These are phyloP conservation scores for Monilinia fructicola DNA, from an alignment of 2,329 filamentous ascomycete species.

Conservation along the genomic window DNA sequence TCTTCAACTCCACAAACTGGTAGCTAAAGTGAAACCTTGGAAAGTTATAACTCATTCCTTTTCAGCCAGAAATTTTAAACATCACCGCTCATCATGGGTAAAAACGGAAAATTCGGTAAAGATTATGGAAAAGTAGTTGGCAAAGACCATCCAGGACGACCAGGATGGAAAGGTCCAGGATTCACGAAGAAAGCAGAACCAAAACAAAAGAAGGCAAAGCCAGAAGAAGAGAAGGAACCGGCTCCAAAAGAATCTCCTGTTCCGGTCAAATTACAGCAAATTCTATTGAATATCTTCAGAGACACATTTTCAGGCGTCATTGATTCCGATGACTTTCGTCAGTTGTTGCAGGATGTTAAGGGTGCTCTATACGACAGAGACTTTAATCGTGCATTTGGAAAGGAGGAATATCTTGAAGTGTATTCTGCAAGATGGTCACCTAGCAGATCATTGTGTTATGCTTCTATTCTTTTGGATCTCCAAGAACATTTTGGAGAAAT, in stretches of 20 bases:
- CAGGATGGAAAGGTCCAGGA: slow-evolving; percentile 37
- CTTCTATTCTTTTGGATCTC: slow-evolving; percentile 45
- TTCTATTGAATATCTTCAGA: slow-evolving; percentile 71
- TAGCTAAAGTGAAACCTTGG: not conserved
- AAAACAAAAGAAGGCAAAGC: slow-evolving; percentile 22
- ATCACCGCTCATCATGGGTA: slow-evolving; percentile 31
- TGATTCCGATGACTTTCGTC: slow-evolving; percentile 48
- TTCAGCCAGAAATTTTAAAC: not conserved
- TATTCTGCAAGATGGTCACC: slow-evolving; percentile 94
- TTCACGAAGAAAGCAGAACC: slow-evolving; percentile 32
- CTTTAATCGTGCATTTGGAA: slow-evolving; percentile 76
- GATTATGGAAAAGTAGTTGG: slow-evolving; percentile 35
- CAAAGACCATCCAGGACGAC: slow-evolving; percentile 30
- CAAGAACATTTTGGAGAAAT: slow-evolving; percentile 19
- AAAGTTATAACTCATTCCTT: not conserved
- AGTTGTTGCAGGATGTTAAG: slow-evolving; percentile 78
- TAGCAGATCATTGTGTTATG: slow-evolving; percentile 78
- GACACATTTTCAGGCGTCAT: slow-evolving; percentile 58
- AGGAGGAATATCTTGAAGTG: slow-evolving; percentile 67
- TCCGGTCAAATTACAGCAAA: slow-evolving; percentile 61
- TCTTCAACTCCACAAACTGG: slow-evolving; percentile 1
- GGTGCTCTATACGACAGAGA: slow-evolving; percentile 81
- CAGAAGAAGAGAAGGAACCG: slow-evolving; percentile 20
- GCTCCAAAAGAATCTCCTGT: slow-evolving; percentile 35
- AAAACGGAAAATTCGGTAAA: slow-evolving; percentile 33